Conservation (phyloP, 129 eudicot species). For the Ambrosia artemisiifolia region DNA sequence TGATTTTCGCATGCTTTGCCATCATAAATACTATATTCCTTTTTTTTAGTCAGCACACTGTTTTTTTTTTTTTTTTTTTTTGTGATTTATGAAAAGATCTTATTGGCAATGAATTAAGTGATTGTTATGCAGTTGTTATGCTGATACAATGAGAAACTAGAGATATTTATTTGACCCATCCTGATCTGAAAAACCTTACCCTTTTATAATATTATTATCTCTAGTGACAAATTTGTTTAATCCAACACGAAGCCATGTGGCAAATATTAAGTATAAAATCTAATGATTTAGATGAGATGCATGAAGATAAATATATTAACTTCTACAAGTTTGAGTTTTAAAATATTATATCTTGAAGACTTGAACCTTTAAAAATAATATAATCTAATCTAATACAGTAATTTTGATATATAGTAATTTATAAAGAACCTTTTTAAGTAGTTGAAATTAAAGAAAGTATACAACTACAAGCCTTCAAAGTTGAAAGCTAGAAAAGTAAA, state of each 20-base stretch:
- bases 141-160: no score
- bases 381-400: background rate
- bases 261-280: no score
- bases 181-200: no score
- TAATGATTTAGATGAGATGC: no score
- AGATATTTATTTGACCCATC: no score
- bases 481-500: slow-evolving; percentile 14
- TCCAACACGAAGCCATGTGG: no score
- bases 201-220: no score
- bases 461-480: background rate
- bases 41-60: background rate
- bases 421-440: background rate
- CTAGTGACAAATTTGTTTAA: no score
- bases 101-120: no score
- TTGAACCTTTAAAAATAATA: background rate
- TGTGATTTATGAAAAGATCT: no score
- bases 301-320: background rate
- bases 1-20: background rate
- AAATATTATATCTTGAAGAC: background rate
- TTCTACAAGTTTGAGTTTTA: background rate
- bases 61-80: background rate
- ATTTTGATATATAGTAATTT: background rate
- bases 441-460: background rate
- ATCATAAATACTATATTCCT: background rate
- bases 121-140: no score